Conservation (phyloP, 805 yeast genomes). For the Maudiozyma serrabonitensis region DNA sequence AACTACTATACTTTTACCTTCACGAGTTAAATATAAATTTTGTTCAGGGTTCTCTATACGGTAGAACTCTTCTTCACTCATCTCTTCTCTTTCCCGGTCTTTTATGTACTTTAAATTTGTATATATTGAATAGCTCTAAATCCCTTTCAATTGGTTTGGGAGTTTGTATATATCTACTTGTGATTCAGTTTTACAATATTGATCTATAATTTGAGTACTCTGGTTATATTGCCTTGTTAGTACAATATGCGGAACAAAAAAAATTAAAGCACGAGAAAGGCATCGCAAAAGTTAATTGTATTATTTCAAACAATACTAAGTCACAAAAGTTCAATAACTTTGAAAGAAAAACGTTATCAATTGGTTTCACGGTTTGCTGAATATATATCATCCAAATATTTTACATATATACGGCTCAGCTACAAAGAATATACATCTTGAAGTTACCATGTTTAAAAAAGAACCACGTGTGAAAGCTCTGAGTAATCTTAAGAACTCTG, state of each 20-base stretch:
- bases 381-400: too few species aligned
- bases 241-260: neutral
- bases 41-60: slow-evolving; percentile 10
- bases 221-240: too few species aligned
- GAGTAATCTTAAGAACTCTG: slow-evolving; percentile 76
- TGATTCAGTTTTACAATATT: too few species aligned
- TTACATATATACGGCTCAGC: neutral
- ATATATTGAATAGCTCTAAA: too few species aligned
- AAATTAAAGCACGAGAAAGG: neutral
- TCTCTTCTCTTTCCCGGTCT: neutral
- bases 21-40: slow-evolving; percentile 9
- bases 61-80: neutral
- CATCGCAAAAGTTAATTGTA: neutral
- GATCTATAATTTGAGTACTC: too few species aligned
- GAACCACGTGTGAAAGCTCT: slow-evolving; percentile 52
- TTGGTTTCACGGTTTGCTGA: too few species aligned
- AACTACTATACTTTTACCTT: slow-evolving; percentile 10
- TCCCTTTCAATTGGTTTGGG: too few species aligned
- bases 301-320: neutral
- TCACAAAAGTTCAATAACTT: neutral
- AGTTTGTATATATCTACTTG: too few species aligned
- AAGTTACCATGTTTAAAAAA: slow-evolving; percentile 26
- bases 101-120: too few species aligned
- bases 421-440: neutral
- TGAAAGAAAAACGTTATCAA: too few species aligned